Conservation (phyloP, 257 asterid genomes). For the Misopates orontium region DNA sequence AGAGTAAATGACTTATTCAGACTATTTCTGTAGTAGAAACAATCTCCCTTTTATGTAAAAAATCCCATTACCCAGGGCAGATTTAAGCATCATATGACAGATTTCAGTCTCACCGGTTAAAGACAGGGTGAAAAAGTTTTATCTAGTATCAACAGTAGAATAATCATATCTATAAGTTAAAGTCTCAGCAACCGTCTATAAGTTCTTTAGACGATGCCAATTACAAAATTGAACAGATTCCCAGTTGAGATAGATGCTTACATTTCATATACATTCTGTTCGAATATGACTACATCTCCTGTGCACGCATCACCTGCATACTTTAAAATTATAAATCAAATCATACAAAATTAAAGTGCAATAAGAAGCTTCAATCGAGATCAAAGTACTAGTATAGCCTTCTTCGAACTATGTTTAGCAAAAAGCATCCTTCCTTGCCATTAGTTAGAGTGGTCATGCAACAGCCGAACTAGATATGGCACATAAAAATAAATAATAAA, state of each 20-base stretch:
- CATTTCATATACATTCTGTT: slow-evolving; percentile 87
- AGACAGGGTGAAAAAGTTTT: background rate
- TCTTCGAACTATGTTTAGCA: background rate
- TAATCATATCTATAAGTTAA: slow-evolving; percentile 3
- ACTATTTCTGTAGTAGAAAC: background rate
- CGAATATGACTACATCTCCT: slow-evolving; percentile 82
- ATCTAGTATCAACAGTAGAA: background rate
- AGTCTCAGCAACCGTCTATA: background rate
- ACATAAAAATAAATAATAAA: background rate
- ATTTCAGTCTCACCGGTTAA: no score
- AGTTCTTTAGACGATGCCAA: background rate
- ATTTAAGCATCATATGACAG: background rate
- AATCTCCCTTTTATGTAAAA: background rate
- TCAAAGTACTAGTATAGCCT: slow-evolving; percentile 16
- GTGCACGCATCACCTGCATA: slow-evolving; percentile 88
- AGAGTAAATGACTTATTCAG: background rate
- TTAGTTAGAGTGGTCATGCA: background rate
- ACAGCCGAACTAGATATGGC: background rate
- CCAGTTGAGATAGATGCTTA: slow-evolving; percentile 37
- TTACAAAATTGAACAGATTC: slow-evolving; percentile 4
- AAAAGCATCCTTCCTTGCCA: background rate
- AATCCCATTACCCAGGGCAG: background rate
- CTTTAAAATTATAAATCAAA: background rate
- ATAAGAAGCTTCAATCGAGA: background rate
- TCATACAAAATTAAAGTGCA: background rate